Evolutionary conservation across 495 filamentous ascomycete genomes (phyloP), one percentile per base, ranked within the genome.

Genomic region (Penicillium egyptiacum): DNA sequence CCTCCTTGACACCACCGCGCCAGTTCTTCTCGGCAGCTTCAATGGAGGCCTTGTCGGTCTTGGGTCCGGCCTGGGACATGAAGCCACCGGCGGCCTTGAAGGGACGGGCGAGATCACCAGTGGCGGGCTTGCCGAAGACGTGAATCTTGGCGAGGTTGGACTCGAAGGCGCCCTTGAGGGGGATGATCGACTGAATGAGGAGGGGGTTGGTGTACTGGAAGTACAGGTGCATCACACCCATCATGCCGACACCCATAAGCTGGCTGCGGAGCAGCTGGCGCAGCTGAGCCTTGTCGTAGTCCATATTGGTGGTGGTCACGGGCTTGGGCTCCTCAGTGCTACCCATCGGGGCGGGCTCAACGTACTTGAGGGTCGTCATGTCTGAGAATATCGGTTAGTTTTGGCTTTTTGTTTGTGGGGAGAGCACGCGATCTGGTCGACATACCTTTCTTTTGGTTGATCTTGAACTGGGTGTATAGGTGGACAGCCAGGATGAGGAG

Each of bases 181-280:
- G 94, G 71, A 98, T 93, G 81, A 98, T 96, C 68, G 88, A 92
- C 84, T 98, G 94, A 81, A 98, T 95, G 69, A 98, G 77, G 37
- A 98, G 89, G 33, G 94, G 94, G 85, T 97, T 98, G 78, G 92
- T 96, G 88, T 96, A 98, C 76, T 96, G 90, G 80, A 98, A 86
- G 86, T 98, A 98, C 62, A 97, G 58, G 79, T 97, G 94, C 94
- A 98, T 98, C 68, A 96, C 86, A 59, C 75, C 84, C 94, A 98
- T 98, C 94, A 98, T 98, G 66, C 83, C 91, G 48, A 98, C 80
- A 49, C 94, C 94, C 88, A 96, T 96, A 60, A 96, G 76, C 72
- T 96, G 92, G 61, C 86, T 81, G 79, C 91, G 92, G 77, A 88
- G 88, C 62, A 90, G 79, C 62, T 81, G 81, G 77, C 87, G 87